Conservation (phyloP, 176 grass and related monocot genomes). For the Thalia dealbata region DNA sequence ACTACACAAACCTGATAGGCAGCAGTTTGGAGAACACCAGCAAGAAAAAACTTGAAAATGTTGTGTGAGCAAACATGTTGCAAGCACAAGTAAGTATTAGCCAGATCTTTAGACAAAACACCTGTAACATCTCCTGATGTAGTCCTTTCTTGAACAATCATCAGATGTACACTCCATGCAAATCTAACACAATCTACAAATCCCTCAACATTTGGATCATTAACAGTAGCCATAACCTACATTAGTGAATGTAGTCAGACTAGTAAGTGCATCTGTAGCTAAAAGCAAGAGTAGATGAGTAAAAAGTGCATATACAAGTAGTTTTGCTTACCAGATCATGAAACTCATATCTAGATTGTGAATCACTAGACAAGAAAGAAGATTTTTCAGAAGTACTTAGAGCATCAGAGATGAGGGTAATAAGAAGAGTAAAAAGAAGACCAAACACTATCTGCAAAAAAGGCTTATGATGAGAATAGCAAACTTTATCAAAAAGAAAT, state of each 20-base stretch:
- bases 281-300: background rate
- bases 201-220: constrained; percentile 46
- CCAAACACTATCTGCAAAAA: constrained; percentile 63
- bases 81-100: constrained; percentile 58
- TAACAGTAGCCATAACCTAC: constrained; percentile 64
- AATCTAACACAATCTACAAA: constrained; percentile 71
- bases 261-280: background rate
- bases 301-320: background rate
- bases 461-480: constrained; percentile 3
- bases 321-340: constrained; percentile 62
- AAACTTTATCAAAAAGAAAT: constrained; percentile 20
- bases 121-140: constrained; percentile 36
- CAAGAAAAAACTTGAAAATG: constrained; percentile 58
- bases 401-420: constrained; percentile 74
- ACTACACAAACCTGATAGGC: constrained; percentile 61
- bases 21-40: constrained; percentile 56
- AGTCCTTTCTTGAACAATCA: constrained; percentile 73
- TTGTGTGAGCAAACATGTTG: constrained; percentile 67
- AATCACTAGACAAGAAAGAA: constrained; percentile 45
- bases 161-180: constrained; percentile 81
- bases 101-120: constrained; percentile 32
- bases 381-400: constrained; percentile 44
- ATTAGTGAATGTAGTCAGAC: constrained; percentile 18
- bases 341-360: constrained; percentile 77
- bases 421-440: constrained; percentile 65